phyloP scores from a whole-genome alignment of 2,329 filamentous ascomycete genomes.

The Paraphoma sp. region DNA sequence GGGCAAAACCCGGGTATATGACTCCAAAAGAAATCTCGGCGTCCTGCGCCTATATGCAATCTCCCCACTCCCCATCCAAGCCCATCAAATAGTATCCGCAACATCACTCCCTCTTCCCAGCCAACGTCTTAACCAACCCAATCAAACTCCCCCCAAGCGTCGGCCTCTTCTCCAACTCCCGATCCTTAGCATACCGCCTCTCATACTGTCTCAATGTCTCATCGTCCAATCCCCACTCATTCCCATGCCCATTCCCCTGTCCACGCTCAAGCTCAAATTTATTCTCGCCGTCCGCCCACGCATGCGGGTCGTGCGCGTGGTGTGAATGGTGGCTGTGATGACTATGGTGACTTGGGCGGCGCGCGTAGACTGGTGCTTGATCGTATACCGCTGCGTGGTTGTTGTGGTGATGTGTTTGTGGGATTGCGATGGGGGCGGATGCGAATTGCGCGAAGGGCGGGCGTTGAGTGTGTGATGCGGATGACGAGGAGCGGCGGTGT shows the following conservation, averaged over 20 bases:
- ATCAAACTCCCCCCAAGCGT: conserved; percentile 37
- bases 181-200: conserved; percentile 19
- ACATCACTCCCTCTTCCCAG: conserved; percentile 11
- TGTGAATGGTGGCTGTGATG: conserved; percentile 12
- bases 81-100: no score
- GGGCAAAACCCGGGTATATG: background rate
- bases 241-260: background rate
- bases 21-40: background rate
- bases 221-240: conserved; percentile 17
- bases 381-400: background rate
- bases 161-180: conserved; percentile 30
- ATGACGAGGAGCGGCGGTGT: conserved; percentile 11
- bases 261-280: background rate
- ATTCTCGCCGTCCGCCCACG: conserved; percentile 12
- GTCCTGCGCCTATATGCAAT: conserved; percentile 1
- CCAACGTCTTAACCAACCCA: conserved; percentile 16
- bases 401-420: conserved; percentile 1
- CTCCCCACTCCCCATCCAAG: background rate
- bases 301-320: conserved; percentile 11
- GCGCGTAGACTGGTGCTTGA: conserved; percentile 6
- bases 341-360: background rate
- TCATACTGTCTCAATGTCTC: conserved; percentile 22
- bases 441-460: conserved; percentile 1
- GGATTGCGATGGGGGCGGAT: conserved; percentile 8
- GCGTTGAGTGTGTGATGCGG: background rate